These are phyloP conservation scores for Choiromyces venosus DNA, from an alignment of 495 filamentous ascomycete genomes.

Conservation along the genomic window DNA sequence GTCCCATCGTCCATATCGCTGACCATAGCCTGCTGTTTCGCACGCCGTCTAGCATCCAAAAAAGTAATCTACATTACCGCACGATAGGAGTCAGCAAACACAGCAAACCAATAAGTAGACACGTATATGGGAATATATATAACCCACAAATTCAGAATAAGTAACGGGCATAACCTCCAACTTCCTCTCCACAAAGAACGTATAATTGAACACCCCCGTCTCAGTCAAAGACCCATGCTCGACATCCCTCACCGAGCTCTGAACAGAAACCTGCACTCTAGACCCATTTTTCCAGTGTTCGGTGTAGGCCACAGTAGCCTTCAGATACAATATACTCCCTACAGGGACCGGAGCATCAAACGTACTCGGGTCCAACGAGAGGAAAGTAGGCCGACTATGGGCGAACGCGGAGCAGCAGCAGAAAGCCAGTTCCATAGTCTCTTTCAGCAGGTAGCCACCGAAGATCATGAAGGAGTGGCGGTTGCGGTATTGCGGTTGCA, in stretches of 20 bases:
- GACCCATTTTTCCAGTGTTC: conserved; percentile 59
- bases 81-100: conserved; percentile 3
- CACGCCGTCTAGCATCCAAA: conserved; percentile 38
- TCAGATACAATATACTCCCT: conserved; percentile 73
- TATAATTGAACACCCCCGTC: conserved; percentile 81
- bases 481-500: conserved; percentile 84
- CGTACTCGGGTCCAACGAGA: conserved; percentile 71
- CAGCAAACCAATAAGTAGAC: neutral
- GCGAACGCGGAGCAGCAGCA: conserved; percentile 76
- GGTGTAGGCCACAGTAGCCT: conserved; percentile 70
- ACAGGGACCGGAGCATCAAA: conserved; percentile 83
- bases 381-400: conserved; percentile 68
- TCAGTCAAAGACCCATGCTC: conserved; percentile 61
- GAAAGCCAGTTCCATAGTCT: conserved; percentile 83
- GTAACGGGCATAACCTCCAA: conserved; percentile 63
- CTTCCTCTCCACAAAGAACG: conserved; percentile 67
- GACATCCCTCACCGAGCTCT: conserved; percentile 70
- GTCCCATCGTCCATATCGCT: conserved; percentile 12
- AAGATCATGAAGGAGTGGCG: conserved; percentile 88
- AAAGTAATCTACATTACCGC: conserved; percentile 20
- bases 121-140: neutral
- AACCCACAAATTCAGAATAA: conserved; percentile 38
- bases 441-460: conserved; percentile 75
- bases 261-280: conserved; percentile 68
- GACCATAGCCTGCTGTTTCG: conserved; percentile 24